Conservation (phyloP, 768 basidiomycete genomes). For the Lentinula sp. region DNA sequence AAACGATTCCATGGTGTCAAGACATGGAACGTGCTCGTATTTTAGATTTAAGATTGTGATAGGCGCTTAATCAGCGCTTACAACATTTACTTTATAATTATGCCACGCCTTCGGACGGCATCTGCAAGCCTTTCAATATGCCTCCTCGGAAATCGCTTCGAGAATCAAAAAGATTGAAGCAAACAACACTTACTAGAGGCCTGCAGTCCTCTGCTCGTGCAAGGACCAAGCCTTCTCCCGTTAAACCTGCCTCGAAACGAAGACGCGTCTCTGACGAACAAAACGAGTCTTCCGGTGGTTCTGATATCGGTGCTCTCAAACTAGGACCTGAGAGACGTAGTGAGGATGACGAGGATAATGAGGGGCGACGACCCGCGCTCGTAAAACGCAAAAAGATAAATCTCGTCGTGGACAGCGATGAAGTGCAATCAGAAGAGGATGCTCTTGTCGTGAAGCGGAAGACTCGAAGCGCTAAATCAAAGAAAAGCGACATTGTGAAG, state of each 20-base stretch:
- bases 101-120: neutral
- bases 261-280: conserved; percentile 13
- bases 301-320: conserved; percentile 45
- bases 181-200: conserved; percentile 36
- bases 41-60: too few species aligned
- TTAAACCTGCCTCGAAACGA: neutral
- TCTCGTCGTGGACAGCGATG: conserved; percentile 15
- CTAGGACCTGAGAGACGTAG: conserved; percentile 31
- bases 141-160: conserved; percentile 11
- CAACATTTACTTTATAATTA: neutral
- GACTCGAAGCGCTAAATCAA: conserved; percentile 6
- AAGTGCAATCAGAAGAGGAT: conserved; percentile 13
- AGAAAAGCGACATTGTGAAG: conserved; percentile 13
- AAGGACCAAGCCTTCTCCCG: conserved; percentile 4
- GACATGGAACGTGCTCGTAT: neutral
- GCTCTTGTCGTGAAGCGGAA: neutral
- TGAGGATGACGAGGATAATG: conserved; percentile 7
- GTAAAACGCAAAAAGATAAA: conserved; percentile 18
- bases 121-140: neutral
- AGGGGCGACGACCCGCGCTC: neutral
- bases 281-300: conserved; percentile 24
- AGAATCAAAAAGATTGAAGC: conserved; percentile 25
- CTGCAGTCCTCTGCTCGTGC: conserved; percentile 20
- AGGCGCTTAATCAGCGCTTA: too few species aligned
- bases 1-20: neutral